These are phyloP conservation scores for Starmerella ratchasimensis DNA, from an alignment of 805 yeast species.

Conservation along the genomic window DNA sequence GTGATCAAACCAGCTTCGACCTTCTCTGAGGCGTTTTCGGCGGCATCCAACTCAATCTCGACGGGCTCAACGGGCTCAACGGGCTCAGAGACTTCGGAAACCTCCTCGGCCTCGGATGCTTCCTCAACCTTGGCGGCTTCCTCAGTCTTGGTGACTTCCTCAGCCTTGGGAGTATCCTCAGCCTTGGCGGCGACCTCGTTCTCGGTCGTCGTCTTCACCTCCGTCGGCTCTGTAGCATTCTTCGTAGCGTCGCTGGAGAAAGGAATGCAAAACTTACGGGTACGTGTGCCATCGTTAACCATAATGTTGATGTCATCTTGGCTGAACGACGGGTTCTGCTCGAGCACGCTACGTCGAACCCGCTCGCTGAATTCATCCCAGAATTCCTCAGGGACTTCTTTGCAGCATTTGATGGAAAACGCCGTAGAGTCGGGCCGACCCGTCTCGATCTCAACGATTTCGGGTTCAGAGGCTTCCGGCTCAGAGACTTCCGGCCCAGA, in stretches of 20 bases:
- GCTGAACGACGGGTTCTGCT: not conserved
- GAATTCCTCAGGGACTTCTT: not conserved
- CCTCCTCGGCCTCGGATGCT: not conserved
- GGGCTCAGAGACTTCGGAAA: not conserved
- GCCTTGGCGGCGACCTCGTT: not conserved
- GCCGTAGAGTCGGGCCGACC: not conserved
- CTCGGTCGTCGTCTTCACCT: not conserved
- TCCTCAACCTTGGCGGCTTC: not conserved
- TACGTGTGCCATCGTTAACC: not conserved
- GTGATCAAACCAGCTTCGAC: not conserved
- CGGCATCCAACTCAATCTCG: not conserved
- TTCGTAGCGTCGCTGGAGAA: not conserved
- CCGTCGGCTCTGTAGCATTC: not conserved
- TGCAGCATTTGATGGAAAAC: not conserved
- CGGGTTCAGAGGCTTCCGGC: too few relatives aligned
- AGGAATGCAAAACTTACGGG: not conserved
- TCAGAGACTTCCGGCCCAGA: too few relatives aligned
- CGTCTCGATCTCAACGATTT: not conserved
- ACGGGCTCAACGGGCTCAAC: not conserved
- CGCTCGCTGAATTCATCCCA: slow-evolving; percentile 1
- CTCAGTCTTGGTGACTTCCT: not conserved
- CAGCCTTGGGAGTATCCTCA: not conserved
- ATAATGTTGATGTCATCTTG: not conserved
- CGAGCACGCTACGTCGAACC: not conserved
- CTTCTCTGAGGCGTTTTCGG: not conserved